Evolutionary conservation across 176 grass and related monocot genomes (phyloP), one percentile per base, ranked within the genome.

Genomic region (Rhynchospora tenuis): DNA sequence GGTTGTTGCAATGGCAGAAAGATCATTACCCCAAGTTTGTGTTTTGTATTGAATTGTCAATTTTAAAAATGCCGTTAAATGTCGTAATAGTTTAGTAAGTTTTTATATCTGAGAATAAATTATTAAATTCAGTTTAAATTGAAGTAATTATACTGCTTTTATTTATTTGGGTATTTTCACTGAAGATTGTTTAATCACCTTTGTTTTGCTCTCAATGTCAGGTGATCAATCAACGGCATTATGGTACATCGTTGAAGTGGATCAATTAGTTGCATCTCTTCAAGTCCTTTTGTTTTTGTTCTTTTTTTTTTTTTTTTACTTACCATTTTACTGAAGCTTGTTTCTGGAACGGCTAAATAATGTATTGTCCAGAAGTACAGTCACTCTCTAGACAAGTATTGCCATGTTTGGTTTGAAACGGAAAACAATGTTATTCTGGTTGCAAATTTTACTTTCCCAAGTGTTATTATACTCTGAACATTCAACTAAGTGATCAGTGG

Each of bases 351-450:
- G 6, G 33, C 14, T 55, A 76, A 38, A 76, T 76, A 76, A 76
- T 54, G 73, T 27, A 29, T 76, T 54, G 48, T 76, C 24, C 12
- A 55, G 48, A 55, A 76, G 73, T 76, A 76, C 73, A 76, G 73
- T 76, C 54, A 75, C 47, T 54, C 48, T 76, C 13, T 16, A 15
- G 48, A 55, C 48, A 76, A 76, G 12, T 76, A 17, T 76, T 76
- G 14, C 48, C 48, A 55, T 55, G 4, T 29, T 76, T 55, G 52
- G 47, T 55, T 76, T 76, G 48, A 55, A 75, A 55, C 14, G 22
- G 14, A 17, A 55, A 75, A 24, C 69, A 48, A 50, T 73, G 42
- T 51, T 9, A 29, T 7, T 76, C 24, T 17, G 73, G 50, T 54
- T 46, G 12, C 6, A 3, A 19, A 54, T 29, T 76, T 76, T 76